A percentile compares a stretch with the other conserved stretches of the same genome.
Evolutionary conservation across 2,329 filamentous ascomycete species (phyloP).

Genomic region (Pseudomassariella vexata): DNA sequence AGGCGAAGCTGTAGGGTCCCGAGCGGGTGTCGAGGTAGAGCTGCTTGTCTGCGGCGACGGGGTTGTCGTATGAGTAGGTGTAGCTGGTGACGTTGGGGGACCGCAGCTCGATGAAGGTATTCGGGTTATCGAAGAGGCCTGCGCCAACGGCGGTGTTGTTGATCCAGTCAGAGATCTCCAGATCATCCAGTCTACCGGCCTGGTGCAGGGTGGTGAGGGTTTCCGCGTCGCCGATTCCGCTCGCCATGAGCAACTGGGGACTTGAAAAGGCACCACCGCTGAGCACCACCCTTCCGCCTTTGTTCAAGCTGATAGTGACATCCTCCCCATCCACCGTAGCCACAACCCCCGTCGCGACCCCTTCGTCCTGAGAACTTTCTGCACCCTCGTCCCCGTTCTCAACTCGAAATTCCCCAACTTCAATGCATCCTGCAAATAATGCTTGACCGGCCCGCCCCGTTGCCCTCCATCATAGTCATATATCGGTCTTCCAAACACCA

Average conservation of each 20-base stretch:
- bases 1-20: constrained; percentile 47
- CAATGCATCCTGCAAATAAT: constrained; percentile 42
- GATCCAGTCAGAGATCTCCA: constrained; percentile 40
- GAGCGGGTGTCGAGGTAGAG: constrained; percentile 41
- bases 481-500: constrained; percentile 41
- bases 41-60: constrained; percentile 32
- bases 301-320: constrained; percentile 22
- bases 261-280: constrained; percentile 28
- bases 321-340: constrained; percentile 25
- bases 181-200: no score
- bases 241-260: constrained; percentile 29
- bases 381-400: constrained; percentile 34
- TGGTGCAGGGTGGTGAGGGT: constrained; percentile 14
- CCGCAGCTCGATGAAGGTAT: constrained; percentile 45
- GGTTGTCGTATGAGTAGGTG: constrained; percentile 37
- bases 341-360: constrained; percentile 35
- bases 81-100: constrained; percentile 38
- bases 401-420: constrained; percentile 35
- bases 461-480: constrained; percentile 44
- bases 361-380: constrained; percentile 33
- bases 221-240: constrained; percentile 27
- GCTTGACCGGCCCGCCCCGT: constrained; percentile 41
- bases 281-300: constrained; percentile 23
- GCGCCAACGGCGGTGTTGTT: constrained; percentile 42
- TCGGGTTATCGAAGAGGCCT: constrained; percentile 50